Base-by-base conservation (phyloP, 768 basidiomycete species). In the Tricholoma sp. region DNA sequence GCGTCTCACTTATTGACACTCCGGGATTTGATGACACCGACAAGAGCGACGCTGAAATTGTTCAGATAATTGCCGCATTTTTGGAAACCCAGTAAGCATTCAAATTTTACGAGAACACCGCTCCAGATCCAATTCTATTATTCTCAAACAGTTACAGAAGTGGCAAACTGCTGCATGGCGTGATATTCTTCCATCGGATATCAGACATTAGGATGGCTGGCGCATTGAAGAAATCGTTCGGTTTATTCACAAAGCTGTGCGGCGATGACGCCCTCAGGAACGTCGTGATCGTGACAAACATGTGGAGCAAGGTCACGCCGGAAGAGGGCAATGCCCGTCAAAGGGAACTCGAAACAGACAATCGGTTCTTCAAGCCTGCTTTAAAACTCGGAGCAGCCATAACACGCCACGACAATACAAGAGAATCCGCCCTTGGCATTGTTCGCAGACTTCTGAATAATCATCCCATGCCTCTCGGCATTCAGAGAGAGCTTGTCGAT, bases 201-300 rank as follows among this genome's bases (percentile, higher is more conserved):
- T 60, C 63, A 2, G 74, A 75, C 51, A 61, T 71, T 62, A 59
- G 72, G 22, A 71, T 76, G 68, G 74, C 73, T 49, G 75, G 75
- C 37, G 69, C 71, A 3, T 72, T 74, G 29, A 72, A 64, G 41
- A 70, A 70, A 58, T 78, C 79, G 62, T 75, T 79, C 52, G 67
- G 65, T 31, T 71, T 80, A 65, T 79, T 80, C 63, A 67, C 70
- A 47, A 69, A 78, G 54, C 69, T 79, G n/a, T 80, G 78, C 61
- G 78, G 78, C 34, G 72, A 73, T 19, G 68, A 59, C 51, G 67
- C 73, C 10, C 70, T 79, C 59, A 71, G 72, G 52, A 78, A 80
- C 61, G 76, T 80, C 52, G 70, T 75, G 46, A 68, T 79, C 55
- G 73, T 73, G 41, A 79, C 79, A 59, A 79, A 69, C 51, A 78